Base-by-base conservation (phyloP, 805 yeast genomes). In the Kluyveromyces aestuarii region DNA sequence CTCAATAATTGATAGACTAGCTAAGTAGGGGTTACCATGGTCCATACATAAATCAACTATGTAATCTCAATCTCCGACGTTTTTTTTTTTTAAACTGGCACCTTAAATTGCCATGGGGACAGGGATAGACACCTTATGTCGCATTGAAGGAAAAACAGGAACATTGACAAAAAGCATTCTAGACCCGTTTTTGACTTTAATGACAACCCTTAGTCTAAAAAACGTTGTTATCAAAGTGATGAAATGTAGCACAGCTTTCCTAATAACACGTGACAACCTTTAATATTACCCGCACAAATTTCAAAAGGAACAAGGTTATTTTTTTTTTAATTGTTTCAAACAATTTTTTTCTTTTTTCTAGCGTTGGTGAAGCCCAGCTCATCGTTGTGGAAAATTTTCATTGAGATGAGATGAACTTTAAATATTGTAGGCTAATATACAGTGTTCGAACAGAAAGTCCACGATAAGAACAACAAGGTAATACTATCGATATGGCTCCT, bases 401-500 rank as follows among this genome's bases (percentile, higher is more conserved):
- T 17, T 37, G 40, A 37, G 40, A 37, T 37, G 40, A 37, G 40
- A 37, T 37, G 35, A 30, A 30, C 35, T 11, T 30, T 30, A 13
- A 30, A 30, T 5, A 5, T 13, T 30, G 8, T 30, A 30, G 14
- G 35, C 35, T 11, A 13, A 11, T 30, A 30, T 11, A 30, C 8
- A 30, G 35, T 5, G 35, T 17, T n/a, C 10, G 5, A 37, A 4
- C 8, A 8, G 40, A 37, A 10, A 37, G 40, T 9, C 10, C 3
- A 2, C 10, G 40, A 7, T 4, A 37, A 37, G 18, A 37, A 16
- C 16, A 37, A 37, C 40, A 30, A 30, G 14, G 35, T 30, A 3
- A 30, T n/a, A 18, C n/a, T 37, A 16, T 17, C 17, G 8, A 49
- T 62, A 74, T 75, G 87, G 88, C 83, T 59, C 82, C 82, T 63